Evolutionary conservation across 164 flowering plant species (phyloP).

Genomic region (Houttuynia cordata): DNA sequence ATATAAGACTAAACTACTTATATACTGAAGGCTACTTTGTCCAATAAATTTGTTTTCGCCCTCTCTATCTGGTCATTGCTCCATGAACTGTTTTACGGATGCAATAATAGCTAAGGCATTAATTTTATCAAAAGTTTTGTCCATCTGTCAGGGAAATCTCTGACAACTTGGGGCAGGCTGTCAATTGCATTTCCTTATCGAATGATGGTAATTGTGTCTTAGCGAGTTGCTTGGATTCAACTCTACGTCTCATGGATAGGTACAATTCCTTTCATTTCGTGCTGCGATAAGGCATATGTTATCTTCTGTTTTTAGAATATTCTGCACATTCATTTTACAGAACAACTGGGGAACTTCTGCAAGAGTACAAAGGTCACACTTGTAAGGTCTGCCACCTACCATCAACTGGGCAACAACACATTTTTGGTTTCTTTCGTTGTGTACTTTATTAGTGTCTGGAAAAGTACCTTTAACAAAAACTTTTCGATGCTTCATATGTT

Average conservation of each 20-base stretch:
- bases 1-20: neutral
- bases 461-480: neutral
- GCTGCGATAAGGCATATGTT: neutral
- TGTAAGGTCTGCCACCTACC: slow-evolving; percentile 66
- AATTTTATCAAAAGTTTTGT: too few species aligned
- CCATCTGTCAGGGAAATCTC: slow-evolving; percentile 44
- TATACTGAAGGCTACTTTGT: neutral
- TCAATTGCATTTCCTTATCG: slow-evolving; percentile 84
- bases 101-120: neutral
- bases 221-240: slow-evolving; percentile 92
- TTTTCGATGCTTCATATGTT: neutral
- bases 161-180: slow-evolving; percentile 87
- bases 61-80: too few species aligned
- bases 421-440: neutral
- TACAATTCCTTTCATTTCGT: slow-evolving; percentile 8
- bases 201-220: slow-evolving; percentile 89
- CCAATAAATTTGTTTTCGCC: neutral
- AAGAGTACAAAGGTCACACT: slow-evolving; percentile 87
- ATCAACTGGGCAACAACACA: neutral
- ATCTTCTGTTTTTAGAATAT: neutral
- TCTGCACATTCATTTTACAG: slow-evolving; percentile 22
- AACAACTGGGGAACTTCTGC: slow-evolving; percentile 72
- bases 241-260: slow-evolving; percentile 88
- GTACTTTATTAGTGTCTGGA: too few species aligned
- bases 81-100: too few species aligned